Conservation (phyloP, 2,329 filamentous ascomycete genomes). For the Cladorrhinum sp. region DNA sequence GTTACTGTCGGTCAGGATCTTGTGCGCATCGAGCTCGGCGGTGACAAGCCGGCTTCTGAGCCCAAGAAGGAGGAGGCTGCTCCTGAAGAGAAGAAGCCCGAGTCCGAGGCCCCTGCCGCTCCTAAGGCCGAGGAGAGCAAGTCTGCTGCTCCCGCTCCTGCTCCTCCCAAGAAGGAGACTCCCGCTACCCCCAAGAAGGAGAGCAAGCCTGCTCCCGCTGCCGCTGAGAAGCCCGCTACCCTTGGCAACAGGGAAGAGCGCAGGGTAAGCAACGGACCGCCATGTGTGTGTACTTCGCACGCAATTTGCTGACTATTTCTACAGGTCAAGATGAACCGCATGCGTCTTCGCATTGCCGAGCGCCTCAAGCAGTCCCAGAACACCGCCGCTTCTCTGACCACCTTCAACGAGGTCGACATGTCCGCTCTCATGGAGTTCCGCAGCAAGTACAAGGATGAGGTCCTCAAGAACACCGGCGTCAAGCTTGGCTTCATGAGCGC, state of each 20-base stretch:
- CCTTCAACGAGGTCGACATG: constrained; percentile 99
- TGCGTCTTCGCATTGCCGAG: constrained; percentile 95
- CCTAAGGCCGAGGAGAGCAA: constrained; percentile 37
- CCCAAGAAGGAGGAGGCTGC: constrained; percentile 43
- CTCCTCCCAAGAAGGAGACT: constrained; percentile 32
- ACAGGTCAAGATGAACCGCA: constrained; percentile 99
- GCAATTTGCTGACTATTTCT: constrained; percentile 10
- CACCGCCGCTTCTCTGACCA: constrained; percentile 93
- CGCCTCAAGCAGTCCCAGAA: constrained; percentile 99
- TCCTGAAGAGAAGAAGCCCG: constrained; percentile 35
- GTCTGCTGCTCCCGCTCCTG: constrained; percentile 32
- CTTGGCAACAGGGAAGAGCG: constrained; percentile 81
- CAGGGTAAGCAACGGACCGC: constrained; percentile 55
- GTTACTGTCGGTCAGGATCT: constrained; percentile 93
- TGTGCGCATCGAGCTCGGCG: constrained; percentile 78
- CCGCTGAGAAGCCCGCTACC: constrained; percentile 41
- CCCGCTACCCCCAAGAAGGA: constrained; percentile 28
- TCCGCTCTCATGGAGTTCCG: constrained; percentile 95
- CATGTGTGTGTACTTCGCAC: background rate
- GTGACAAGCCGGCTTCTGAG: constrained; percentile 54
- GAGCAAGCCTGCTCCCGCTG: constrained; percentile 20
- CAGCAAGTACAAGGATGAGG: constrained; percentile 94
- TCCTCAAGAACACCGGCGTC: constrained; percentile 92
- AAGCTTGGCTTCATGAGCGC: constrained; percentile 99
- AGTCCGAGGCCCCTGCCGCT: constrained; percentile 41